Evolutionary conservation across 208 protist species (phyloP).

Genomic region (Blastocrithidia nonstop): DNA sequence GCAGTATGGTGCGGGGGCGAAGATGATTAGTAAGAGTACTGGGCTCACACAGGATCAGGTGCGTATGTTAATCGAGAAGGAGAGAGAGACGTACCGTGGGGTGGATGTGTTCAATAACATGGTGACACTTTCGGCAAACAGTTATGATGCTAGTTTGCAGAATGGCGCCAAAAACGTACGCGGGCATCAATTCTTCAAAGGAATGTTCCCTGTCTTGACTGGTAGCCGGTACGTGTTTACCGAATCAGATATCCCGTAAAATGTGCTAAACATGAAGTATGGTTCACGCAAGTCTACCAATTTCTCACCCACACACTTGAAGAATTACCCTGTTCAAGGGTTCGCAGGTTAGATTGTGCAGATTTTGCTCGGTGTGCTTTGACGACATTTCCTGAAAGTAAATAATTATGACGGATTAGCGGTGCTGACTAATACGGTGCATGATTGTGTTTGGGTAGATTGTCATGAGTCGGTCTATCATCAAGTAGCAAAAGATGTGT

Average conservation of each 20-base stretch:
- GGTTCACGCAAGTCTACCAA: slow-evolving; percentile 72
- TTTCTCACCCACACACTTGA: slow-evolving; percentile 84
- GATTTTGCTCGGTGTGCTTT: slow-evolving; percentile 84
- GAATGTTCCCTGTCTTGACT: slow-evolving; percentile 84
- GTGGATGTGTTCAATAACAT: slow-evolving; percentile 85
- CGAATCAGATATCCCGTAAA: slow-evolving; percentile 71
- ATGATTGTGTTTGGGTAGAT: slow-evolving; percentile 90
- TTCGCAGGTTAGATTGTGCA: slow-evolving; percentile 90
- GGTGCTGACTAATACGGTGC: slow-evolving; percentile 85
- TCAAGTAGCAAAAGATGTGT: slow-evolving; percentile 67
- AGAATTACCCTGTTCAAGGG: slow-evolving; percentile 89
- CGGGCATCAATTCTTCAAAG: slow-evolving; percentile 84
- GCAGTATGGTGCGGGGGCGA: slow-evolving; percentile 85
- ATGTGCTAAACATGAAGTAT: slow-evolving; percentile 36
- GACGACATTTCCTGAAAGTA: slow-evolving; percentile 66
- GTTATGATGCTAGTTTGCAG: slow-evolving; percentile 76
- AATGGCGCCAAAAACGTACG: slow-evolving; percentile 71
- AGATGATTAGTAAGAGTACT: slow-evolving; percentile 85
- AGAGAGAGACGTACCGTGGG: slow-evolving; percentile 72
- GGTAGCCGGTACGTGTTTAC: slow-evolving; percentile 85
- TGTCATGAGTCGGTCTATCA: slow-evolving; percentile 66
- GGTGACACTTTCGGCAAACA: slow-evolving; percentile 81
- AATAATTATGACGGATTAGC: slow-evolving; percentile 85
- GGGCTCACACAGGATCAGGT: slow-evolving; percentile 84
- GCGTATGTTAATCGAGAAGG: slow-evolving; percentile 83